Percentiles rank a stretch among this genome's conserved stretches.
These are phyloP conservation scores for Rubroshorea leprosula DNA, from an alignment of 345 rosid genomes.

Conservation along the genomic window DNA sequence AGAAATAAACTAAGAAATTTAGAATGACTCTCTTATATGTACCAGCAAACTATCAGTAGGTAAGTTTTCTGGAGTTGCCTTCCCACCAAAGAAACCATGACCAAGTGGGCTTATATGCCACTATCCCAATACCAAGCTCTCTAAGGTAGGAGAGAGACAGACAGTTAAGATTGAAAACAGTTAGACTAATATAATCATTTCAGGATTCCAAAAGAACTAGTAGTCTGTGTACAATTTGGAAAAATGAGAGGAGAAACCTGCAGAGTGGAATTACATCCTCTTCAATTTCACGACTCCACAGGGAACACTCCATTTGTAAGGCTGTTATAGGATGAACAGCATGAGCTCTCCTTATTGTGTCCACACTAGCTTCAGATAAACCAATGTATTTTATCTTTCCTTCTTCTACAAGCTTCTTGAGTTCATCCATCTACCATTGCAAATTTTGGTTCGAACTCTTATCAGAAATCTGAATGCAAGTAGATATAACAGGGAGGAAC, in stretches of 20 bases:
- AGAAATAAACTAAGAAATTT: neutral
- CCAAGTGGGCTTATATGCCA: constrained; percentile 42
- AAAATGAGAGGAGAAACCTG: constrained; percentile 23
- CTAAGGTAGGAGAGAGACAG: constrained; percentile 2
- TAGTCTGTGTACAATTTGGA: too few species aligned
- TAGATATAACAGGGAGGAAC: too few species aligned
- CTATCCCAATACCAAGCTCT: constrained; percentile 35
- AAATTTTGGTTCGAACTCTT: neutral
- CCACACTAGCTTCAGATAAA: constrained; percentile 43
- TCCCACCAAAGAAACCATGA: constrained; percentile 37
- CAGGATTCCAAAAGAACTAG: too few species aligned
- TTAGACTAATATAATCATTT: neutral
- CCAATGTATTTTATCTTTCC: constrained; percentile 42
- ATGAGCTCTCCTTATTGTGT: constrained; percentile 39
- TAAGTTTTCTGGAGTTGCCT: constrained; percentile 32
- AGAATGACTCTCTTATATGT: neutral
- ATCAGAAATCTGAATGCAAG: too few species aligned
- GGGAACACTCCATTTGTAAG: constrained; percentile 40
- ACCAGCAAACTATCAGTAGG: constrained; percentile 26
- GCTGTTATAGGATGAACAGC: constrained; percentile 46
- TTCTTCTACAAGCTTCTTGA: constrained; percentile 36
- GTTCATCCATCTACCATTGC: constrained; percentile 30
- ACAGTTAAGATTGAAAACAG: neutral
- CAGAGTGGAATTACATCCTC: constrained; percentile 44
- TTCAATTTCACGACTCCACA: constrained; percentile 43